These are phyloP conservation scores for Saccharum spontaneum DNA, from an alignment of 176 grass and related monocot genomes.

Conservation along the genomic window DNA sequence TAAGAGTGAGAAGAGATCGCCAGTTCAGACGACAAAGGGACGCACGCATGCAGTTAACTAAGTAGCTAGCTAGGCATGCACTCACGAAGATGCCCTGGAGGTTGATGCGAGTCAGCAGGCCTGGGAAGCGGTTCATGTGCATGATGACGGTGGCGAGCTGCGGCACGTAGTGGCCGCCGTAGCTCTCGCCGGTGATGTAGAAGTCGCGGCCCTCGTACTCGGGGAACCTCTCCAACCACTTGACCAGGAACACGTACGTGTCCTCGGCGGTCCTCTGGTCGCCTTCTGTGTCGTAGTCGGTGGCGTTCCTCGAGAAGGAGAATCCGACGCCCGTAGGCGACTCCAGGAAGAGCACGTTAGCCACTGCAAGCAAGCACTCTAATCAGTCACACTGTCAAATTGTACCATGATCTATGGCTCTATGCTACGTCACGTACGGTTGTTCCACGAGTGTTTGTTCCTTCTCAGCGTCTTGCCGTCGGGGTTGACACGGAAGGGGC, in stretches of 20 bases:
- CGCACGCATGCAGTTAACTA: too few relatives aligned
- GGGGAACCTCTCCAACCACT: slow-evolving; percentile 58
- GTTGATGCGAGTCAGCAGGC: neutral
- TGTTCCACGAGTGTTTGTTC: slow-evolving; percentile 54
- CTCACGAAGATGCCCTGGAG: slow-evolving; percentile 46
- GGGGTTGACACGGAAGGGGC: slow-evolving; percentile 46
- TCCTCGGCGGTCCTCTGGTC: slow-evolving; percentile 37
- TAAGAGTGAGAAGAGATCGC: too few relatives aligned
- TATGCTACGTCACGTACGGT: neutral
- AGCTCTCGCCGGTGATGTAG: slow-evolving; percentile 60
- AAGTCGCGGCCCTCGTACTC: slow-evolving; percentile 54
- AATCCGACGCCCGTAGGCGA: slow-evolving; percentile 51
- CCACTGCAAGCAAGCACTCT: slow-evolving; percentile 20
- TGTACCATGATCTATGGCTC: too few relatives aligned
- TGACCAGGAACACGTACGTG: slow-evolving; percentile 39
- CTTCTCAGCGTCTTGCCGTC: slow-evolving; percentile 36
- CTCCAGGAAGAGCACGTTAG: slow-evolving; percentile 54
- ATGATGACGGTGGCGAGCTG: slow-evolving; percentile 31
- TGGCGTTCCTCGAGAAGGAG: slow-evolving; percentile 34
- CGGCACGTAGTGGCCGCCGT: slow-evolving; percentile 53
- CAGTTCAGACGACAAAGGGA: too few relatives aligned
- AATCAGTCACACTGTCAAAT: too few relatives aligned
- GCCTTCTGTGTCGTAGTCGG: slow-evolving; percentile 24
- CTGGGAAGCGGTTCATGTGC: neutral
- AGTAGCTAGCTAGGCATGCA: neutral